Percentiles rank a stretch among this genome's conserved stretches.
phyloP scores from a whole-genome alignment of 2,329 filamentous ascomycete species.

The Penicillium sclerotiorum region DNA sequence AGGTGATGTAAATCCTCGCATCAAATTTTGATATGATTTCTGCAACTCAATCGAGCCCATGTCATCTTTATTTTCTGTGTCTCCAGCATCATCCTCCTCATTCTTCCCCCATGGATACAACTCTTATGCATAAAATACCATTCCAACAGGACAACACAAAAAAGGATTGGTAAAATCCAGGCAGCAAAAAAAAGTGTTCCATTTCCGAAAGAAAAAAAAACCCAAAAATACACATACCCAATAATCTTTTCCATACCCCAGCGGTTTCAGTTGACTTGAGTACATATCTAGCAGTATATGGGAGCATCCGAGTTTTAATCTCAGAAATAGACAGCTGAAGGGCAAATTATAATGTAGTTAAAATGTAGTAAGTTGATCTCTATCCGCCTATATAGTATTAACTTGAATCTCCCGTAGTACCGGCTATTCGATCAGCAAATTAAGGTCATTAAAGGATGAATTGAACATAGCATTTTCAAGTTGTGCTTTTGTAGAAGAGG shows the following conservation, averaged over 20 bases:
- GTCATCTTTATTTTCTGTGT: slow-evolving; percentile 11
- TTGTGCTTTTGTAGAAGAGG: too few species aligned
- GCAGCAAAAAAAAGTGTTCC: slow-evolving; percentile 8
- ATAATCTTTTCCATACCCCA: slow-evolving; percentile 13
- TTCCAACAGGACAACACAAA: slow-evolving; percentile 10
- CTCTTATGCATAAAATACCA: slow-evolving; percentile 9
- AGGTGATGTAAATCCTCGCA: slow-evolving; percentile 22
- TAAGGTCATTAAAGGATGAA: too few species aligned
- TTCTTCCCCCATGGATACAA: slow-evolving; percentile 19
- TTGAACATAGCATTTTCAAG: too few species aligned
- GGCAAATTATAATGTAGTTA: too few species aligned
- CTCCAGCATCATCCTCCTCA: not conserved
- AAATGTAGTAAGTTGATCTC: too few species aligned
- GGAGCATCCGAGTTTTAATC: too few species aligned
- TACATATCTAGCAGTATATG: too few species aligned
- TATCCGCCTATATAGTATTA: too few species aligned
- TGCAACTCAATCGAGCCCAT: slow-evolving; percentile 7
- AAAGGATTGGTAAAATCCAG: slow-evolving; percentile 12
- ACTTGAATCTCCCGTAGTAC: too few species aligned
- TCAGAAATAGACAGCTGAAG: too few species aligned
- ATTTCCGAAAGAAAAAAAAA: not conserved
- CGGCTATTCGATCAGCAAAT: too few species aligned
- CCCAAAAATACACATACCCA: slow-evolving; percentile 4
- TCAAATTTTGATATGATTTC: slow-evolving; percentile 12
- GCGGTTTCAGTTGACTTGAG: slow-evolving; percentile 9